Evolutionary conservation across 2,329 filamentous ascomycete species (phyloP), one percentile per base, ranked within the genome.

Genomic region (Emericellopsis atlantica): DNA sequence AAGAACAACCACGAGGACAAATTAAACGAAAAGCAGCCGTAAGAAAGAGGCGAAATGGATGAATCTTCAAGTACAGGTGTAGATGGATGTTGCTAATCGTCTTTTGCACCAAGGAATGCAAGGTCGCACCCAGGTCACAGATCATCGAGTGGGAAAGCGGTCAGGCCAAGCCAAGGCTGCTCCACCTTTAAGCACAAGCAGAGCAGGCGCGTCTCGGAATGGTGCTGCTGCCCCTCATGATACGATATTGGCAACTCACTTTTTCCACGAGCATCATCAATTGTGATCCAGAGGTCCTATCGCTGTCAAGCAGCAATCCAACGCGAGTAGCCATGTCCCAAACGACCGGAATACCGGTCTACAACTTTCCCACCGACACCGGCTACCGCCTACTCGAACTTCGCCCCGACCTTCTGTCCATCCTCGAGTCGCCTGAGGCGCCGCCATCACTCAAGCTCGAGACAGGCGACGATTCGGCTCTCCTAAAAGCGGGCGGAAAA

Each of bases 341-440:
- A 29, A 4, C 26, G 26, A 4, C 8, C 3, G 67, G 66, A 37
- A 71, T 76, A 35, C 62, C 67, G 6, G 60, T 81, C 42, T 57
- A 61, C 36, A 67, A 76, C 49, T 60, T 59, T 32, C 68, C 69
- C 6, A 58, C 70, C 37, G 61, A 66, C 34, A 50, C 65, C 14
- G 65, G 67, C 39, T 79, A 79, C 56, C 76, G 74, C 44, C 67
- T 81, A 42, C 61, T 81, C 40, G 77, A 81, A 53, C 66, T 81
- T 4, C 75, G 77, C 1, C 61, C 73, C 0, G 76, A 79, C 43
- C 61, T 81, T 8, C 63, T 73, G 37, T 59, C 64, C 16, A 59
- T 74, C 6, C 66, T 81, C 34, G 71, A 77, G 52, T 69, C 72
- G 8, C 62, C 68, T 14, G 54, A 63, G 34, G 64, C 74, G 22